A percentile compares a stretch with the other conserved stretches of the same genome.
Evolutionary conservation across 164 flowering plant genomes (phyloP).

Genomic region (Stephania japonica): DNA sequence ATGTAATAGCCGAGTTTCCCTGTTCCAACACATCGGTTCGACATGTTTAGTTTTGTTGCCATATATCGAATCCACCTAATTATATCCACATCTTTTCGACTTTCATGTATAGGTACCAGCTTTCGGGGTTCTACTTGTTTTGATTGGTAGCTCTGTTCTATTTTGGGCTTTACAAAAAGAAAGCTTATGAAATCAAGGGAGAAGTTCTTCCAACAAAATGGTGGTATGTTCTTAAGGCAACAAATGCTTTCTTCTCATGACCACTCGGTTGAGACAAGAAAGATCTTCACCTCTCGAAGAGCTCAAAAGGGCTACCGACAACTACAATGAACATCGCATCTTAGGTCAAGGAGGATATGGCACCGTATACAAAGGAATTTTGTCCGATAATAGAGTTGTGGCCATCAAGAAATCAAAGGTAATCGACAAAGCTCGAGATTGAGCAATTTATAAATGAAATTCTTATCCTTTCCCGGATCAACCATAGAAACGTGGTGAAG

Average conservation of each 20-base stretch:
- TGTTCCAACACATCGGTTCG: neutral
- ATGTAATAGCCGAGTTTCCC: neutral
- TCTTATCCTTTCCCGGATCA: slow-evolving; percentile 2
- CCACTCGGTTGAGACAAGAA: neutral
- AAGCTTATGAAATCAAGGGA: neutral
- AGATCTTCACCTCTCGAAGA: neutral
- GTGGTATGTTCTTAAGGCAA: neutral
- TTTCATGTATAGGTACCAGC: neutral
- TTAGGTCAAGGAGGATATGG: slow-evolving; percentile 2
- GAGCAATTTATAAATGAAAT: slow-evolving; percentile 3
- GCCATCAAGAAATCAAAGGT: slow-evolving; percentile 6
- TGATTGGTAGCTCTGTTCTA: neutral
- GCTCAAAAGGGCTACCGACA: neutral
- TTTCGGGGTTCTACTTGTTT: neutral
- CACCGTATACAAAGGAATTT: neutral
- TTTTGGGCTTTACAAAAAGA: neutral
- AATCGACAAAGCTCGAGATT: neutral
- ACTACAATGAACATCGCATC: neutral
- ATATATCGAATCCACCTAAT: too few relatives aligned
- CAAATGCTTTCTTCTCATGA: neutral
- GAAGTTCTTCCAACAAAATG: slow-evolving; percentile 10
- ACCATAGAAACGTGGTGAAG: slow-evolving; percentile 4
- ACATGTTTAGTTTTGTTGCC: too few relatives aligned
- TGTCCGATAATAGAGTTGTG: neutral
- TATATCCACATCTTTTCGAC: neutral